Evolutionary conservation across 257 asterid genomes (phyloP).

Genomic region (Salvia hispanica): DNA sequence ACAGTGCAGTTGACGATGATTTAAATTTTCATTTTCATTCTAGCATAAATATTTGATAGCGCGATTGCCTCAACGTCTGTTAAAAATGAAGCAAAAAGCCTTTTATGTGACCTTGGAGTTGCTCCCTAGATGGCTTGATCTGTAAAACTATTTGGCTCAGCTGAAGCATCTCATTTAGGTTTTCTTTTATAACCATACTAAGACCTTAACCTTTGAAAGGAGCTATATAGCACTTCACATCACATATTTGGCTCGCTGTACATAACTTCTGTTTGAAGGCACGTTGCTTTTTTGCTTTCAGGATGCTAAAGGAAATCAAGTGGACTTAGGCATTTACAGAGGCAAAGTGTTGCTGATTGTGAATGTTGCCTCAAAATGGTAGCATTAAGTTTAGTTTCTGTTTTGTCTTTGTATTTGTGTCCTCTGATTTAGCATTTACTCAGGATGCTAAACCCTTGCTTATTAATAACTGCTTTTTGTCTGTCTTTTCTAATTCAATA

Average conservation of each 20-base stretch:
- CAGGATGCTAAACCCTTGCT: too few relatives aligned
- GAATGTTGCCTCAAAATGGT: slow-evolving; percentile 85
- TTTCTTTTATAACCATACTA: neutral
- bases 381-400: neutral
- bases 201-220: neutral
- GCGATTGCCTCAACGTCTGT: neutral
- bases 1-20: neutral
- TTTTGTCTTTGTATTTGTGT: neutral
- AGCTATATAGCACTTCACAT: neutral
- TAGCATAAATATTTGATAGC: neutral
- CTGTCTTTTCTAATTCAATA: slow-evolving; percentile 15
- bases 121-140: neutral
- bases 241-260: neutral
- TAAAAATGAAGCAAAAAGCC: neutral
- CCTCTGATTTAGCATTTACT: neutral
- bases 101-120: neutral
- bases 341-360: slow-evolving; percentile 57
- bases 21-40: neutral
- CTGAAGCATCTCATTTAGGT: neutral
- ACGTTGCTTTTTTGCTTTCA: slow-evolving; percentile 32
- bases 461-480: slow-evolving; percentile 11
- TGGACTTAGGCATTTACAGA: slow-evolving; percentile 44
- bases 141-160: neutral
- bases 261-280: neutral
- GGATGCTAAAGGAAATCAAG: slow-evolving; percentile 52